Percentiles rank a stretch among this genome's conserved stretches.
Conservation (phyloP, 768 basidiomycete genomes). For the Xerocomus spinulosus region DNA sequence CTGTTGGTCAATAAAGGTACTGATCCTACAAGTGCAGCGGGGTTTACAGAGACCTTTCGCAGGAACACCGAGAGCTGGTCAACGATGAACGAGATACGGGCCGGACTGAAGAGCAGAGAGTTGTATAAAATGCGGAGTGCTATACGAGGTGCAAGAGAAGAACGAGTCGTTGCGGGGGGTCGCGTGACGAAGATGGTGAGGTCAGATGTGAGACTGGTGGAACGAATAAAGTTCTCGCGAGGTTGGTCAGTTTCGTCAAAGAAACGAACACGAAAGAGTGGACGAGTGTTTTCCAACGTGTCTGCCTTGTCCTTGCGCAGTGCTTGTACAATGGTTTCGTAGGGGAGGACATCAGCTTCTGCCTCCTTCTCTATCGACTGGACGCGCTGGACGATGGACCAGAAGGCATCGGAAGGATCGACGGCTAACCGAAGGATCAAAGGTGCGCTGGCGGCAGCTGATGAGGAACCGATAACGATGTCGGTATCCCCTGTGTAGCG, state of each 20-base stretch:
- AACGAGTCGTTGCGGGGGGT: conserved; percentile 61
- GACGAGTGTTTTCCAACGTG: conserved; percentile 42
- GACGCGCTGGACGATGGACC: conserved; percentile 81
- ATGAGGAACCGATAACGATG: conserved; percentile 85
- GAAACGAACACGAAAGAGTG: conserved; percentile 93
- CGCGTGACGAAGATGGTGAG: conserved; percentile 85
- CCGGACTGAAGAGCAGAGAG: conserved; percentile 82
- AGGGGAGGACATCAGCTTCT: conserved; percentile 74
- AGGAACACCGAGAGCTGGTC: conserved; percentile 83
- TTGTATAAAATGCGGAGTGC: conserved; percentile 89
- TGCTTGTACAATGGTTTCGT: conserved; percentile 67
- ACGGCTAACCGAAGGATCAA: conserved; percentile 80
- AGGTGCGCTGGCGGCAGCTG: conserved; percentile 68
- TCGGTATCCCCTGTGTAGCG: conserved; percentile 95
- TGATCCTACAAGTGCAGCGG: conserved; percentile 67
- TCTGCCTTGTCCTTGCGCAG: conserved; percentile 66
- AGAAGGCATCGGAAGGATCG: conserved; percentile 84
- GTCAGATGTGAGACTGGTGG: conserved; percentile 85
- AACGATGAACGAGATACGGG: conserved; percentile 71
- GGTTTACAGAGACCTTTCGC: conserved; percentile 63
- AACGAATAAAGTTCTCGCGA: conserved; percentile 68
- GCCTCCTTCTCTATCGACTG: conserved; percentile 83
- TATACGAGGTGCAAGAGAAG: conserved; percentile 68
- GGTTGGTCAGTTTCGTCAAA: conserved; percentile 85
- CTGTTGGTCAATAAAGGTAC: conserved; percentile 72